Conservation (phyloP, 176 grass and related monocot genomes). For the Guadua angustifolia region DNA sequence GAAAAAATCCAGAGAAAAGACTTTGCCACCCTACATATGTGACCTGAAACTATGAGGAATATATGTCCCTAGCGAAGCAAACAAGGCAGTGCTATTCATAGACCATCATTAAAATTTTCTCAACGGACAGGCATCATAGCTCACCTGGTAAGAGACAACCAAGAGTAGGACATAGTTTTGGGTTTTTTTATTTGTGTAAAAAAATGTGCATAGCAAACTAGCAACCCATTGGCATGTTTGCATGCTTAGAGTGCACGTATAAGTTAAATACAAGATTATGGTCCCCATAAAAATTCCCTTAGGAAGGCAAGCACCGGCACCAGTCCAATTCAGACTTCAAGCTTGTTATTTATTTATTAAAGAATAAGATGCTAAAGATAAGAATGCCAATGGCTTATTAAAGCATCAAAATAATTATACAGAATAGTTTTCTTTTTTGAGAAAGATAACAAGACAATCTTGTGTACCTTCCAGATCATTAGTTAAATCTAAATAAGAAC, state of each 20-base stretch:
- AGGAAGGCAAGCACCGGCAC: too few species aligned
- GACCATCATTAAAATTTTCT: slow-evolving; percentile 36
- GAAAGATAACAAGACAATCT: slow-evolving; percentile 1
- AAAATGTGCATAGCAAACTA: too few species aligned
- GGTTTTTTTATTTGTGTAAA: too few species aligned
- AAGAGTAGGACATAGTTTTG: slow-evolving; percentile 2
- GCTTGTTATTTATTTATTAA: too few species aligned
- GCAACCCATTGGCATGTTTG: not conserved
- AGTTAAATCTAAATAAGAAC: not conserved
- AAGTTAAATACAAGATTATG: too few species aligned
- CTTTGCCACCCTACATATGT: not conserved
- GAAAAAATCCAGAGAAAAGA: slow-evolving; percentile 16
- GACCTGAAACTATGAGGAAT: not conserved
- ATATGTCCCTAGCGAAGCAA: not conserved
- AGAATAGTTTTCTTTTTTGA: not conserved
- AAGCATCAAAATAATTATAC: not conserved
- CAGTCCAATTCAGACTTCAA: too few species aligned
- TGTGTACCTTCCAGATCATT: not conserved
- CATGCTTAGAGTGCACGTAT: not conserved
- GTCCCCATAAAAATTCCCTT: too few species aligned
- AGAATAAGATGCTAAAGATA: not conserved
- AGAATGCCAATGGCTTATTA: slow-evolving; percentile 16
- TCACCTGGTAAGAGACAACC: not conserved
- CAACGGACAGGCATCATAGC: not conserved
- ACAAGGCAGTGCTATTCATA: not conserved